phyloP scores from a whole-genome alignment of 108 stramenopile genomes.

The Discostella pseudostelligera region DNA sequence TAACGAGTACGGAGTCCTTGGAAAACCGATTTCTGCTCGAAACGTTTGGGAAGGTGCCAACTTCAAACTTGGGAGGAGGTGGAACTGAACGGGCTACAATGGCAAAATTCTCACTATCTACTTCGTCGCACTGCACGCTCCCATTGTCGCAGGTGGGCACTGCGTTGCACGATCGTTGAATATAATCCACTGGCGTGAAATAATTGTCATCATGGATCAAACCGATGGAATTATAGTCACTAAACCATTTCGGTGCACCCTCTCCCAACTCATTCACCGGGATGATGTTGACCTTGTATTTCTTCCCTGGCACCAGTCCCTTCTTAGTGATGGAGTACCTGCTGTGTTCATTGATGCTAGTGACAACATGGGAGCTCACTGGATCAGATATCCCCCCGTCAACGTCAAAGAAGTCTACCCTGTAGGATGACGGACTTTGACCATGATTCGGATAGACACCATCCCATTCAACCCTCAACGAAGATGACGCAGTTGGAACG shows the following conservation, averaged over 20 bases:
- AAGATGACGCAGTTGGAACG: constrained; percentile 30
- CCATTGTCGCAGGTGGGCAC: constrained; percentile 48
- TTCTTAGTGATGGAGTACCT: constrained; percentile 33
- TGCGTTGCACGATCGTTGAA: constrained; percentile 39
- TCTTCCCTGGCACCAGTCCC: constrained; percentile 29
- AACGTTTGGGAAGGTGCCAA: constrained; percentile 44
- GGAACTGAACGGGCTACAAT: constrained; percentile 48
- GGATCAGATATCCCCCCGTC: constrained; percentile 13
- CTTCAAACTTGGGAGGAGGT: constrained; percentile 25
- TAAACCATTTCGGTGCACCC: constrained; percentile 40
- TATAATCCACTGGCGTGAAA: constrained; percentile 25
- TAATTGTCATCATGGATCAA: constrained; percentile 20
- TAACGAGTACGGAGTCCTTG: constrained; percentile 33
- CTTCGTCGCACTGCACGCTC: constrained; percentile 41
- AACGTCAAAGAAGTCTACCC: constrained; percentile 39
- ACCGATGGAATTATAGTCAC: constrained; percentile 31
- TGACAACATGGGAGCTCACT: constrained; percentile 7
- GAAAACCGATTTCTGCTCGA: constrained; percentile 45
- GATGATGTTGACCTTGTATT: constrained; percentile 34
- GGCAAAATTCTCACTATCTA: constrained; percentile 24
- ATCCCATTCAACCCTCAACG: constrained; percentile 52
- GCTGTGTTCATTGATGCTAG: constrained; percentile 34
- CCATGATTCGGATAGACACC: constrained; percentile 45
- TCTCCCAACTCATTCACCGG: constrained; percentile 42
- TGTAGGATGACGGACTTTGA: constrained; percentile 33